A percentile compares a stretch with the other conserved stretches of the same genome.
Evolutionary conservation across 1,284 basidiomycete genomes (phyloP).

Genomic region (Naganishia sp.): DNA sequence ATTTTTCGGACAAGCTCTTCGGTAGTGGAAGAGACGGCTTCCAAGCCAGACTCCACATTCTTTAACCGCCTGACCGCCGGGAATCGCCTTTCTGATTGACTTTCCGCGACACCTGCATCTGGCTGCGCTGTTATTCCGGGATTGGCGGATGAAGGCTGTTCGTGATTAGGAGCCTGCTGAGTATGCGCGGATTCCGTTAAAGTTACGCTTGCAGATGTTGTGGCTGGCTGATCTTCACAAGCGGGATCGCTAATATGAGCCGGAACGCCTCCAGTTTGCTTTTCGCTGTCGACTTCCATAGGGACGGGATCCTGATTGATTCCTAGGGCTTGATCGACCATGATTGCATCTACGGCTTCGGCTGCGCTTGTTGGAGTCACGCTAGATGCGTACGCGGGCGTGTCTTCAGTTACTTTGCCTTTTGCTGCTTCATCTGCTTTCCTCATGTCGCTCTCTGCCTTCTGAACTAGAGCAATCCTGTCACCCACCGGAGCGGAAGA

Average conservation of each 20-base stretch:
- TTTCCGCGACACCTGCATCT: neutral
- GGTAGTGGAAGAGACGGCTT: neutral
- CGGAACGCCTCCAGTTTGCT: neutral
- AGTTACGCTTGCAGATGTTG: too few species aligned
- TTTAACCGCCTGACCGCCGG: neutral
- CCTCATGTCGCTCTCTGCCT: too few species aligned
- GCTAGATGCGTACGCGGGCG: too few species aligned
- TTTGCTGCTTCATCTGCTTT: too few species aligned
- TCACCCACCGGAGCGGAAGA: too few species aligned
- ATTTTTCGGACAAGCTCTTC: constrained; percentile 11
- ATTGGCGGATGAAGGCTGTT: neutral
- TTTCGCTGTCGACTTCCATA: constrained; percentile 6
- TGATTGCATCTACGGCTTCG: neutral
- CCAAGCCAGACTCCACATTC: constrained; percentile 1
- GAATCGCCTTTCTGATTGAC: constrained; percentile 7
- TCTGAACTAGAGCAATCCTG: too few species aligned
- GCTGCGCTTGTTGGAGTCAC: neutral
- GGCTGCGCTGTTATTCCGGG: neutral
- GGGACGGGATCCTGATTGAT: neutral
- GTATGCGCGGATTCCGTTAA: neutral
- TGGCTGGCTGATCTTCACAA: too few species aligned
- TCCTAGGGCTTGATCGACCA: neutral
- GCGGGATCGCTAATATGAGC: too few species aligned
- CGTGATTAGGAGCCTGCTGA: neutral
- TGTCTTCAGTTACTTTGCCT: too few species aligned